Evolutionary conservation across 2,329 filamentous ascomycete genomes (phyloP), one percentile per base, ranked within the genome.

Genomic region (Neofusicoccum kwambonambiense): DNA sequence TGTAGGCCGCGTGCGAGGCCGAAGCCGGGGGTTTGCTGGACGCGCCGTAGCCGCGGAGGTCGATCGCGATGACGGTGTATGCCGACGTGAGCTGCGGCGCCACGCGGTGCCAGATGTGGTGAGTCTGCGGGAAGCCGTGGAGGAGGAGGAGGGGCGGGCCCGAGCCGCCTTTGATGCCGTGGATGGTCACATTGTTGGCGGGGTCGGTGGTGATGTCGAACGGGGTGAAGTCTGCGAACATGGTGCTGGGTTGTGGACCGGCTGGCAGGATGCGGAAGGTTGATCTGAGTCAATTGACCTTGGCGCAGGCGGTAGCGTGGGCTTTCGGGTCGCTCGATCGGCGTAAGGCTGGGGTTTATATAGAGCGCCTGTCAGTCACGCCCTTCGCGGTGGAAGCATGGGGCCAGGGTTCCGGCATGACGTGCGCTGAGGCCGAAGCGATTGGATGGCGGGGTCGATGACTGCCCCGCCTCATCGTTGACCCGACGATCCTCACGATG

Each of bases 71-170:
- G 3, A 85, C 67, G 0, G 75, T 80, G 74, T 79, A 85, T 2
- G 68, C 68, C 12, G 71, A 68, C 0, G 72, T 68, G 1, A 86
- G 76, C 22, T 73, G 70, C 0, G 78, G 77, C 0, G 78, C 75
- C 0, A 85, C 72, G 5, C 72, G 71, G 70, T 85, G 82, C 84
- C 84, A 86, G 17, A 85, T 84, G 66, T 81, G 80, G 17, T 78
- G 76, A 4, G 77, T 84, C 69, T 86, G 82, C 0, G 83, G 84
- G 67, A 82, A 86, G 41, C 83, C 83, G 62, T 85, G 83, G 6
- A 85, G 72, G 7, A 85, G 74, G 13, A 81, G 74, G 6, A 85
- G 75, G 0, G 81, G 77, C 0, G 79, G 81, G 1, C 73, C 71
- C 3, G 70, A 61, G 35, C 72, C 74, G 22, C 39, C 34, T 22